These are phyloP conservation scores for Penicillium olsonii DNA, from an alignment of 2,329 filamentous ascomycete genomes.

Conservation along the genomic window DNA sequence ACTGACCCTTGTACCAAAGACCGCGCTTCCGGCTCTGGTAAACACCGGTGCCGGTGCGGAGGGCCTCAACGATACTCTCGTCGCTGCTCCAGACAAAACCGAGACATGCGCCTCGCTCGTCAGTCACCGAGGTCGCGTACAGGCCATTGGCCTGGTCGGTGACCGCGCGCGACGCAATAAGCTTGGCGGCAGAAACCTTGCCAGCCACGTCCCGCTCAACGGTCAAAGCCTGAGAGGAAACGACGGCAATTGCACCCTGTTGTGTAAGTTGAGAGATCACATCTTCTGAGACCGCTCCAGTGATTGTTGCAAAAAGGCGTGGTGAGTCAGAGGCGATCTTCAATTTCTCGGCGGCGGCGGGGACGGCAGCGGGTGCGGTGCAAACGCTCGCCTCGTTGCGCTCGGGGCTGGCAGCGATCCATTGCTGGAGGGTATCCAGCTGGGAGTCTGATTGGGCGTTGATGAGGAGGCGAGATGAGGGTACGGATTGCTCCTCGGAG, in stretches of 20 bases:
- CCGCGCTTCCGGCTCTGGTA: slow-evolving; percentile 96
- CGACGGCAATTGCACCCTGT: slow-evolving; percentile 66
- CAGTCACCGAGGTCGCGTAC: slow-evolving; percentile 85
- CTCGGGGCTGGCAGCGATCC: slow-evolving; percentile 40
- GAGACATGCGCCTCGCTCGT: slow-evolving; percentile 80
- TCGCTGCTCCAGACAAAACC: slow-evolving; percentile 93
- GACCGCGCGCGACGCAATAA: slow-evolving; percentile 74
- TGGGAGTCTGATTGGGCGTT: slow-evolving; percentile 47
- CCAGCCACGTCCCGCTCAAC: slow-evolving; percentile 61
- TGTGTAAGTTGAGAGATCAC: slow-evolving; percentile 51
- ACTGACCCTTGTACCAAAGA: slow-evolving; percentile 94
- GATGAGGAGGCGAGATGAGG: slow-evolving; percentile 59
- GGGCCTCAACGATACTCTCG: slow-evolving; percentile 83
- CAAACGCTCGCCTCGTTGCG: slow-evolving; percentile 39
- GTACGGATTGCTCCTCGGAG: slow-evolving; percentile 53
- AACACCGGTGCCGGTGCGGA: slow-evolving; percentile 79
- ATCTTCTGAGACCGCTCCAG: slow-evolving; percentile 45
- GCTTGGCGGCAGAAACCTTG: slow-evolving; percentile 66
- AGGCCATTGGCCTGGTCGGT: slow-evolving; percentile 83
- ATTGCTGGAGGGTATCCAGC: slow-evolving; percentile 41
- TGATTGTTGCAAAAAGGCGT: slow-evolving; percentile 42
- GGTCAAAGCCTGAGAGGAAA: slow-evolving; percentile 71
- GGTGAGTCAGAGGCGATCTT: slow-evolving; percentile 42
- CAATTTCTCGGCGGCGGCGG: slow-evolving; percentile 40
- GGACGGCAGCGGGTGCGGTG: slow-evolving; percentile 39